Percentiles rank a stretch among this genome's conserved stretches.
These are phyloP conservation scores for Akebia trifoliata DNA, from an alignment of 164 flowering plant genomes.

Conservation along the genomic window DNA sequence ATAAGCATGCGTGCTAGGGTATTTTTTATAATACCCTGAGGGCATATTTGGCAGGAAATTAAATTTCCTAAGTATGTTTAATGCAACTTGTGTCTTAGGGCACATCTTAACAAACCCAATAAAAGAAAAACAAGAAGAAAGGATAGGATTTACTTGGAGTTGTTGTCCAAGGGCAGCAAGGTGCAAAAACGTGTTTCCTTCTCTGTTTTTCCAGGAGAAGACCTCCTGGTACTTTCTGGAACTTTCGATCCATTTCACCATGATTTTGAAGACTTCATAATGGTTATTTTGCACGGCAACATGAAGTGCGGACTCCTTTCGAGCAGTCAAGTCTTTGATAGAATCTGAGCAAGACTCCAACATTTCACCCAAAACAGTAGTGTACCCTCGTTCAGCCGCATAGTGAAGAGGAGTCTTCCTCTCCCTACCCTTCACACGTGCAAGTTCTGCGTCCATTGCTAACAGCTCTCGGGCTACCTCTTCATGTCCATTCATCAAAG, in stretches of 20 bases:
- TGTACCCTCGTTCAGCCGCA: not conserved
- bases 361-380: not conserved
- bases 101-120: too few species aligned
- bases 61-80: too few species aligned
- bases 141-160: not conserved
- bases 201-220: not conserved
- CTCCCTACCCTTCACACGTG: not conserved
- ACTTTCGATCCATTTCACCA: not conserved
- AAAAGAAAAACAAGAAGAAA: too few species aligned
- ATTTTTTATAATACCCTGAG: too few species aligned
- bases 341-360: not conserved
- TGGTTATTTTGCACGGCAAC: not conserved
- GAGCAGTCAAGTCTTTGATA: not conserved
- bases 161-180: not conserved
- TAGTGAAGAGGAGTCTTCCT: not conserved
- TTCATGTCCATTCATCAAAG: too few species aligned
- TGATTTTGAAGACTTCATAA: not conserved
- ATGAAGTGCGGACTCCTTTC: not conserved
- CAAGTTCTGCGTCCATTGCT: not conserved
- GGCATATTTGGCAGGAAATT: too few species aligned
- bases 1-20: too few species aligned
- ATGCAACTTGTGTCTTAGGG: too few species aligned
- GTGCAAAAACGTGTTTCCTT: not conserved
- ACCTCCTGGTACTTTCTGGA: not conserved
- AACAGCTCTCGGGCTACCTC: not conserved